These are phyloP conservation scores for Colletotrichum graminicola DNA, from an alignment of 2,329 filamentous ascomycete species.

Conservation along the genomic window DNA sequence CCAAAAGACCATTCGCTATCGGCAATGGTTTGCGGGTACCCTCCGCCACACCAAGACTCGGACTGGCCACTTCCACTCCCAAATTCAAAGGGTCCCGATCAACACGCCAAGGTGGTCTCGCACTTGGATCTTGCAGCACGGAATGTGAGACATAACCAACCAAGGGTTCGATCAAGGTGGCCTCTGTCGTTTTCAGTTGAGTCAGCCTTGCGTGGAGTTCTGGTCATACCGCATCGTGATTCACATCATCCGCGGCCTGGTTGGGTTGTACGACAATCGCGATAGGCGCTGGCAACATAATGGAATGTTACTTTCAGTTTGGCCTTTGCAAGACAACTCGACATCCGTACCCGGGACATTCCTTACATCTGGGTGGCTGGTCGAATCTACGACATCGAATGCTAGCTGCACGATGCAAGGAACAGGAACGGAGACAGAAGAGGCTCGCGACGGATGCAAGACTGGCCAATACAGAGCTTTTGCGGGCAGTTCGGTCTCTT, in stretches of 20 bases:
- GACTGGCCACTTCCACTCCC: constrained; percentile 11
- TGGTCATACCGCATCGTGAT: not conserved
- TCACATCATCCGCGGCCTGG: not conserved
- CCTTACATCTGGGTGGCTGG: not conserved
- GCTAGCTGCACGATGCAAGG: constrained; percentile 30
- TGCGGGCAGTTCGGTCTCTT: not conserved
- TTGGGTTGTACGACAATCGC: not conserved
- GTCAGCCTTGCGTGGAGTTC: not conserved
- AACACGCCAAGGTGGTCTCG: constrained; percentile 13
- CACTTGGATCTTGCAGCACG: constrained; percentile 31
- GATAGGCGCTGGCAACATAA: not conserved
- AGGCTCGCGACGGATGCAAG: not conserved
- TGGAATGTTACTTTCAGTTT: not conserved
- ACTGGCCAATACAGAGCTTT: not conserved
- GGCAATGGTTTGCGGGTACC: constrained; percentile 24
- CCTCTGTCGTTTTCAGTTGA: not conserved
- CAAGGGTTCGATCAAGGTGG: not conserved
- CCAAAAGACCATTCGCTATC: not conserved
- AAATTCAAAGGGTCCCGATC: constrained; percentile 3
- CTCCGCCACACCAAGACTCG: constrained; percentile 19
- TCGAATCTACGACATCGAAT: not conserved
- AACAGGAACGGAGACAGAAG: constrained; percentile 7
- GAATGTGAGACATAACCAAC: constrained; percentile 24
- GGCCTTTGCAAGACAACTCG: not conserved
- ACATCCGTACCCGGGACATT: not conserved